These are phyloP conservation scores for Rhizophora apiculata DNA, from an alignment of 345 rosid genomes.

Conservation along the genomic window DNA sequence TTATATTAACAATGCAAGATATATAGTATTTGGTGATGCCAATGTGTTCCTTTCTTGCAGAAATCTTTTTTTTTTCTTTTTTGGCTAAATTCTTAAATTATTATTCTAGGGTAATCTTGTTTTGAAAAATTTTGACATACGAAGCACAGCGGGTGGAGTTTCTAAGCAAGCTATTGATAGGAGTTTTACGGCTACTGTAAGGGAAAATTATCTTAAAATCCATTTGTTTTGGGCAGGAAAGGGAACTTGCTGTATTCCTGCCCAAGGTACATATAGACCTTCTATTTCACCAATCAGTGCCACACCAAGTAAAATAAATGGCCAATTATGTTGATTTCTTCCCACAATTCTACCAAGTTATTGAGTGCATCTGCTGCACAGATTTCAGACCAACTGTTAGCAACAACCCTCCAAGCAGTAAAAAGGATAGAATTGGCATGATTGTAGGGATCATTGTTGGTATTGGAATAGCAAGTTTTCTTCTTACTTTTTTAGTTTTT, in stretches of 20 bases:
- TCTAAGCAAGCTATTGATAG: too few relatives aligned
- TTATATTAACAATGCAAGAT: too few relatives aligned
- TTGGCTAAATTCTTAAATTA: neutral
- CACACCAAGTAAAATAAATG: slow-evolving; percentile 39
- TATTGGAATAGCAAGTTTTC: too few relatives aligned
- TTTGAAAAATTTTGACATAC: slow-evolving; percentile 12
- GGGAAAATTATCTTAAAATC: too few relatives aligned
- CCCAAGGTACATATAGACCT: too few relatives aligned
- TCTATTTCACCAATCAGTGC: slow-evolving; percentile 48
- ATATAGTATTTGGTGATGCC: neutral
- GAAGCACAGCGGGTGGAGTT: too few relatives aligned
- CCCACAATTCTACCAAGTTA: too few relatives aligned
- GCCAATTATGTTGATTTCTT: neutral
- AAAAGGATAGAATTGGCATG: slow-evolving; percentile 15
- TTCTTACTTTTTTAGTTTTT: too few relatives aligned
- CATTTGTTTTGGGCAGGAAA: too few relatives aligned
- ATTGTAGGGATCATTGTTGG: too few relatives aligned
- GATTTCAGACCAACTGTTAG: slow-evolving; percentile 65
- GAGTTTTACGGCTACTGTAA: too few relatives aligned
- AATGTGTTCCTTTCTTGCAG: neutral
- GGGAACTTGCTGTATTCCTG: too few relatives aligned
- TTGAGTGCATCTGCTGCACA: slow-evolving; percentile 30
- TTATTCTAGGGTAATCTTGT: slow-evolving; percentile 28
- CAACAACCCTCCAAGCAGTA: slow-evolving; percentile 38
- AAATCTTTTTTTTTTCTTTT: neutral